Evolutionary conservation across 805 yeast species (phyloP).

Genomic region (Candida easanensis): DNA sequence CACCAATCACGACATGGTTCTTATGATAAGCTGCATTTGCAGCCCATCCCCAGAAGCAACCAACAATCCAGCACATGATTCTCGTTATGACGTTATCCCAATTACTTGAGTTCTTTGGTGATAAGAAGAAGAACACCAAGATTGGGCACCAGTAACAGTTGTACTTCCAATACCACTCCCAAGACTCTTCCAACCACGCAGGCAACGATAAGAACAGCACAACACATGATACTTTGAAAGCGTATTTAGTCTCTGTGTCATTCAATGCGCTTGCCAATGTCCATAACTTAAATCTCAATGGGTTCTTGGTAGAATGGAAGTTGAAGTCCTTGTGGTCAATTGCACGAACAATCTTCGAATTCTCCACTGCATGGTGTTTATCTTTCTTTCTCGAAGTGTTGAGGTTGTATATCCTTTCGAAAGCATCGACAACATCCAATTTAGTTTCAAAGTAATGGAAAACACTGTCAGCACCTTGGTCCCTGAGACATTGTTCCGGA

Average conservation of each 20-base stretch:
- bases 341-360: conserved; percentile 31
- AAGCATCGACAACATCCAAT: conserved; percentile 43
- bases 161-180: conserved; percentile 40
- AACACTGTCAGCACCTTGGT: conserved; percentile 46
- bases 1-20: conserved; percentile 37
- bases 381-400: conserved; percentile 38
- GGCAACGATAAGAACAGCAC: conserved; percentile 41
- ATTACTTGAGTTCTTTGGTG: conserved; percentile 39
- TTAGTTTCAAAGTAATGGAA: conserved; percentile 41
- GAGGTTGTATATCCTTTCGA: conserved; percentile 40
- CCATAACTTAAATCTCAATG: conserved; percentile 40
- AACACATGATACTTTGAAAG: conserved; percentile 38
- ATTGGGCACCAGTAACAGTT: conserved; percentile 44
- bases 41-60: conserved; percentile 48
- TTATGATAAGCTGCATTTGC: conserved; percentile 39
- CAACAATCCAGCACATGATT: conserved; percentile 34
- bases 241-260: conserved; percentile 41
- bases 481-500: conserved; percentile 41
- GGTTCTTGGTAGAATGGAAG: conserved; percentile 35
- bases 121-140: conserved; percentile 34
- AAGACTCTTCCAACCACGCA: conserved; percentile 38
- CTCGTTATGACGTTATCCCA: conserved; percentile 35
- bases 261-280: conserved; percentile 29
- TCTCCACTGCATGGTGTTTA: conserved; percentile 2
- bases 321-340: conserved; percentile 41